A percentile compares a stretch with the other conserved stretches of the same genome.
phyloP scores from a whole-genome alignment of 2,329 filamentous ascomycete genomes.

The Aspergillus sergii region DNA sequence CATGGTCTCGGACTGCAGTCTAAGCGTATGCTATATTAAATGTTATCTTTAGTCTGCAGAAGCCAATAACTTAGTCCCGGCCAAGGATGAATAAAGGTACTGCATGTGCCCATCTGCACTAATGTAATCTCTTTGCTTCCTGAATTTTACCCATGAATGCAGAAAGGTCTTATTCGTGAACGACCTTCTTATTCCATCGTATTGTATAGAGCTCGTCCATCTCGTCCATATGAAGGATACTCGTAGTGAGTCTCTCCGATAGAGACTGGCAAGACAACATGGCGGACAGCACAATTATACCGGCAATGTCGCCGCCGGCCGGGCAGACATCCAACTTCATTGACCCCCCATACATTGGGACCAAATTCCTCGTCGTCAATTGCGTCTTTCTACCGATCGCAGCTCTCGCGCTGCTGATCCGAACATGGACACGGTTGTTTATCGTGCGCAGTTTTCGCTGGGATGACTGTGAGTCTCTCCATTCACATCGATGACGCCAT shows the following conservation, averaged over 20 bases:
- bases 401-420: conserved; percentile 20
- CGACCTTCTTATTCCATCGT: neutral
- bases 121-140: neutral
- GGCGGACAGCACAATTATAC: conserved; percentile 20
- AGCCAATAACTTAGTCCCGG: neutral
- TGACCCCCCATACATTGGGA: conserved; percentile 26
- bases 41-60: neutral
- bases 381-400: conserved; percentile 31
- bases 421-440: conserved; percentile 30
- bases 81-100: neutral
- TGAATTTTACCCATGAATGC: neutral
- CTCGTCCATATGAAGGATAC: neutral
- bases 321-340: conserved; percentile 31
- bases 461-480: conserved; percentile 29
- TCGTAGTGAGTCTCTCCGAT: neutral
- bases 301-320: conserved; percentile 28
- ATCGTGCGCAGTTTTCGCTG: conserved; percentile 27
- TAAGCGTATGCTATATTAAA: neutral
- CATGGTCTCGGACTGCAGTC: neutral
- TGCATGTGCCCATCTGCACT: neutral
- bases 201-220: neutral
- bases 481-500: neutral
- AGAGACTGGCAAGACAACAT: conserved; percentile 13
- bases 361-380: conserved; percentile 30
- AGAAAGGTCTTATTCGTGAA: too few species aligned